Conservation (phyloP, 106 monocot genomes). For the Allium sativum region DNA sequence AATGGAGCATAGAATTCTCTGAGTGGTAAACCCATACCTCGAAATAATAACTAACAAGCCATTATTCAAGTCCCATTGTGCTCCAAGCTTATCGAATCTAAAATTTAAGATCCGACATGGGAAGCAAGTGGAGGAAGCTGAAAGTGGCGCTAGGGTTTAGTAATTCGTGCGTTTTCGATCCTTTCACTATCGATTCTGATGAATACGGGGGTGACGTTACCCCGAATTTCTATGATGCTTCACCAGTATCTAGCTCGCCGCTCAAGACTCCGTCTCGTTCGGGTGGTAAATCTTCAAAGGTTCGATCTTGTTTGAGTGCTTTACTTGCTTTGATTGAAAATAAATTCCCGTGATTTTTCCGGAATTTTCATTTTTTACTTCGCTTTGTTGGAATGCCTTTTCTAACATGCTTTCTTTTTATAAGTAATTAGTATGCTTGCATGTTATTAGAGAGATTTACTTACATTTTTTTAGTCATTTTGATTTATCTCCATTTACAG, state of each 20-base stretch:
- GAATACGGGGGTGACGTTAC: neutral
- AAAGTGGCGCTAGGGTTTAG: slow-evolving; percentile 44
- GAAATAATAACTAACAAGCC: no score
- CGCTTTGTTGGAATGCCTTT: neutral
- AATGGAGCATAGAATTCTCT: no score
- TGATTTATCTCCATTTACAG: no score
- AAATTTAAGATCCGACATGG: slow-evolving; percentile 16
- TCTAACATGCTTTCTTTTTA: no score
- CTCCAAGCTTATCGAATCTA: no score
- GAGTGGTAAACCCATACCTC: no score
- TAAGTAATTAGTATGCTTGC: no score
- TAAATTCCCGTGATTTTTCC: no score
- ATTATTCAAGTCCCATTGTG: no score
- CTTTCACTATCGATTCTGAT: slow-evolving; percentile 31
- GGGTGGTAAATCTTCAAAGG: slow-evolving; percentile 67
- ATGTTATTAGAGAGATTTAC: no score
- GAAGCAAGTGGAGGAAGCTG: slow-evolving; percentile 52
- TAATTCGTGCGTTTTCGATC: slow-evolving; percentile 47
- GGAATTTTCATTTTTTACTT: neutral
- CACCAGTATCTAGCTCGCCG: slow-evolving; percentile 8
- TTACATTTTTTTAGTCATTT: no score
- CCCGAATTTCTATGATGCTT: slow-evolving; percentile 6
- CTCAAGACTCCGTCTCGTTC: slow-evolving; percentile 36
- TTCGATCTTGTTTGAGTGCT: slow-evolving; percentile 7
- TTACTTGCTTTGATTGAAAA: no score